Base-by-base conservation (phyloP, 805 yeast genomes). In the Blastobotrys chiropterorum region DNA sequence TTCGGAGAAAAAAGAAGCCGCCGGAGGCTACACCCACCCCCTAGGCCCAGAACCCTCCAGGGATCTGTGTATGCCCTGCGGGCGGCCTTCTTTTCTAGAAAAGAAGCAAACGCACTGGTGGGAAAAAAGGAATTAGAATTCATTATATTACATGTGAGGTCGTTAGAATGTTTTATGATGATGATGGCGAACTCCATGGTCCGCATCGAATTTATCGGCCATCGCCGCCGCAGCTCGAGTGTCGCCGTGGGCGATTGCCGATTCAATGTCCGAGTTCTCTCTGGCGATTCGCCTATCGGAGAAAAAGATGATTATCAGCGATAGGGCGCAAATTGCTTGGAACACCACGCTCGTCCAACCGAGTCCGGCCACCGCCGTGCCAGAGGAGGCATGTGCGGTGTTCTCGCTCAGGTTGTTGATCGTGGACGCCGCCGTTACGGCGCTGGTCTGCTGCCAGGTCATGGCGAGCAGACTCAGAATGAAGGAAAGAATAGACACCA, bases 391-490 rank as follows among this genome's bases (percentile, higher is more conserved):
- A 2, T 30, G 19, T 6, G 56, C 41, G 7, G 56, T 46, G 16
- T 47, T 38, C 20, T 52, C 47, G 7, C 57, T 39, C 11, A 59
- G 19, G 17, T 53, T 34, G 17, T 8, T 11, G 5, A 50, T 48
- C 2, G 44, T 41, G 14, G 19, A 34, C 14, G 49, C 26, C 11
- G 53, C 47, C 15, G 52, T 46, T 16, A 48, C 46, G 8, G 49
- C 46, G 16, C 52, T 42, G 38, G 56, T 50, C 46, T 59, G 62
- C 43, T 58, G 63, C 61, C 61, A 59, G 6, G 53, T 53, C 58
- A 58, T 49, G n/a, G 54, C 53, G 1, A 59, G 40, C 19, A 59
- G 47, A 31, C 51, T 38, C 15, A 59, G 44, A 20, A 56, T 8
- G 26, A 55, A 56, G 3, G 58, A 50, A 7, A 48, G 19, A 3